phyloP scores from a whole-genome alignment of 768 basidiomycete species.

The Leccinum subgranulosum region DNA sequence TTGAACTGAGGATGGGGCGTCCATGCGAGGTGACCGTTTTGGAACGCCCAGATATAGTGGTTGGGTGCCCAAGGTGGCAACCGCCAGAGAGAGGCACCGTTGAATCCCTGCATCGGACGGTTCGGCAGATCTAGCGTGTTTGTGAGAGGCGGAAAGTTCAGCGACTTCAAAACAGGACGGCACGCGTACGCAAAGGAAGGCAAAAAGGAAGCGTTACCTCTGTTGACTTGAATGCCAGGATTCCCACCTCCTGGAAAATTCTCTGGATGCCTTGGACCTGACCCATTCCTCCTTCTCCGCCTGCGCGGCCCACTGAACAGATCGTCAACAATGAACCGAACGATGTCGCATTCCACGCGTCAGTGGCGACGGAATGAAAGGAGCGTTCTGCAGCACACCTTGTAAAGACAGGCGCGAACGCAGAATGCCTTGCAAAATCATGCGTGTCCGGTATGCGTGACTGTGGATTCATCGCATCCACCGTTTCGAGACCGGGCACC shows the following conservation, averaged over 20 bases:
- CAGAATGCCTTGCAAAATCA: conserved; percentile 15
- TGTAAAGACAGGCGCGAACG: conserved; percentile 21
- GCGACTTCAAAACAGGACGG: background rate
- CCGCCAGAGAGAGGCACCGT: background rate
- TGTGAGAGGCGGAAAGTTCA: conserved; percentile 8
- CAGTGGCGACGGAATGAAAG: background rate
- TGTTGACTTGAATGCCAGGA: conserved; percentile 13
- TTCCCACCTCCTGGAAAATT: conserved; percentile 18
- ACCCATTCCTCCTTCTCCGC: background rate
- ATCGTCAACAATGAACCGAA: conserved; percentile 11
- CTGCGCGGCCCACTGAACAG: conserved; percentile 3
- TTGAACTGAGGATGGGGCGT: conserved; percentile 20
- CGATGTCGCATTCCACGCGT: background rate
- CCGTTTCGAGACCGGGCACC: conserved; percentile 12
- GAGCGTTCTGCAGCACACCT: background rate
- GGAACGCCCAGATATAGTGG: conserved; percentile 23
- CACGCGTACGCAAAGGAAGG: background rate
- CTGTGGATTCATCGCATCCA: background rate
- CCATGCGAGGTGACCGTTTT: conserved; percentile 24
- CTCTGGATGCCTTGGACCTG: conserved; percentile 3
- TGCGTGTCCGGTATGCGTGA: conserved; percentile 5
- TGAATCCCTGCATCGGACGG: background rate
- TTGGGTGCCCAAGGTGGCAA: conserved; percentile 20
- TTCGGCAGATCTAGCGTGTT: conserved; percentile 5
- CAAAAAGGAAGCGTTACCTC: conserved; percentile 8